Evolutionary conservation across 2,329 filamentous ascomycete species (phyloP), one percentile per base, ranked within the genome.

Genomic region (Beauveria sp.): DNA sequence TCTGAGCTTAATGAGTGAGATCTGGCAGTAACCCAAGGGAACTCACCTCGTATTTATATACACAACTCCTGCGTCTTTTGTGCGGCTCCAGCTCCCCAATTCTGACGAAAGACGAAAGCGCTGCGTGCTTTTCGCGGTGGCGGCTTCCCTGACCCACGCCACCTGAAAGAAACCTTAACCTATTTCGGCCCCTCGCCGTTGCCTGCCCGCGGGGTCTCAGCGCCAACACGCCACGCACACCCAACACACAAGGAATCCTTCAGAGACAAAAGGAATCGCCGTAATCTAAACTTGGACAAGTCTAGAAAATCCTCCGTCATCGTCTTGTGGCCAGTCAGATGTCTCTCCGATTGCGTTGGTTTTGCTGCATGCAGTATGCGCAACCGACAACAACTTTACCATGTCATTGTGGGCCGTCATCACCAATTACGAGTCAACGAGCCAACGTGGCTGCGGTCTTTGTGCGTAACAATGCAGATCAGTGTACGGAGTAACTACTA

Each of bases 121-220:
- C 34, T 60, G 57, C 47, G 58, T 47, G 47, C 12, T 60, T 60
- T 60, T 60, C 42, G 58, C 58, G 58, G 58, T 60, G 58, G 58
- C 58, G 58, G 57, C 14, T 18, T 24, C 3, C 12, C 7, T 7
- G 47, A 30, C 58, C 47, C 56, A 58, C 46, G 22, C 20, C 46
- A 22, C 45, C 30, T 24, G 5, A 34, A 45, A 38, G 14, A 56
- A 49, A 34, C 30, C 45, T 34, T 34, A 53, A 40, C 58, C 58
- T 28, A 8, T 47, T 60, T 60, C 55, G 45, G 46, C 20, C 45
- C 46, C 20, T 58, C 55, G 45, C 22, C 18, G 28, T 26, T 18
- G 30, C 30, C 30, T 34, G 30, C 30, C 30, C 20, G 54, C n/a
- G 26, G 38, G 22, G 38, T 43, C 14, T 24, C n/a, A 18, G 6